Evolutionary conservation across 2,329 filamentous ascomycete genomes (phyloP).

Genomic region (Microsporum canis): DNA sequence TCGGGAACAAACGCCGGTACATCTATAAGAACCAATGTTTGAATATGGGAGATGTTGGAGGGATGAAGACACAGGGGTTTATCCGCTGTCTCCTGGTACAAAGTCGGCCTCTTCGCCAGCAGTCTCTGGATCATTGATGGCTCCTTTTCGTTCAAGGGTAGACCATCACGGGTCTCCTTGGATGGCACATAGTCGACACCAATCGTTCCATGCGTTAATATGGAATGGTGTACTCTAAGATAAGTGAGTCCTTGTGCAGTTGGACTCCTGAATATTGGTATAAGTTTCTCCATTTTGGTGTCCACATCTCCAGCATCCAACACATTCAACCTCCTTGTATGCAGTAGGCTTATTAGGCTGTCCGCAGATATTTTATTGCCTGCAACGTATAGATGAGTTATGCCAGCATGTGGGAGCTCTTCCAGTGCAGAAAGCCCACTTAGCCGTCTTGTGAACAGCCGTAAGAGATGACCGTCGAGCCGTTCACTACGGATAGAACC

Average conservation of each 20-base stretch:
- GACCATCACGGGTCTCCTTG: neutral
- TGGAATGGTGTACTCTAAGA: conserved; percentile 44
- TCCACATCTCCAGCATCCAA: conserved; percentile 45
- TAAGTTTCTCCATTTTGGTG: conserved; percentile 45
- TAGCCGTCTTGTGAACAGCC: conserved; percentile 39
- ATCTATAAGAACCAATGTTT: conserved; percentile 46
- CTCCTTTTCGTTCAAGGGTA: neutral
- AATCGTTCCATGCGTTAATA: conserved; percentile 36
- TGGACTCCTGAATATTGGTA: conserved; percentile 38
- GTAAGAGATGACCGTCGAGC: conserved; percentile 43
- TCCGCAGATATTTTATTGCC: conserved; percentile 46
- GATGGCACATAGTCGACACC: too few relatives aligned
- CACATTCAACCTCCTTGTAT: conserved; percentile 42
- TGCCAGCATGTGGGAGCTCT: conserved; percentile 42
- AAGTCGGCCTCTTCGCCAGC: conserved; percentile 29
- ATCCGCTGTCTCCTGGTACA: conserved; percentile 18
- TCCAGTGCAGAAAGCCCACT: conserved; percentile 46
- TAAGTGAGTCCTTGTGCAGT: conserved; percentile 42
- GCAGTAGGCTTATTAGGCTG: conserved; percentile 43
- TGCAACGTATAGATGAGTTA: conserved; percentile 50
- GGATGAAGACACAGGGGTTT: conserved; percentile 39
- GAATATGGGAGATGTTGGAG: conserved; percentile 43
- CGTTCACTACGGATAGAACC: conserved; percentile 35
- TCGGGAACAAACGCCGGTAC: conserved; percentile 38
- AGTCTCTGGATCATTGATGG: conserved; percentile 26